Conservation (phyloP, 305 asterid species). For the Solanum hybrid region DNA sequence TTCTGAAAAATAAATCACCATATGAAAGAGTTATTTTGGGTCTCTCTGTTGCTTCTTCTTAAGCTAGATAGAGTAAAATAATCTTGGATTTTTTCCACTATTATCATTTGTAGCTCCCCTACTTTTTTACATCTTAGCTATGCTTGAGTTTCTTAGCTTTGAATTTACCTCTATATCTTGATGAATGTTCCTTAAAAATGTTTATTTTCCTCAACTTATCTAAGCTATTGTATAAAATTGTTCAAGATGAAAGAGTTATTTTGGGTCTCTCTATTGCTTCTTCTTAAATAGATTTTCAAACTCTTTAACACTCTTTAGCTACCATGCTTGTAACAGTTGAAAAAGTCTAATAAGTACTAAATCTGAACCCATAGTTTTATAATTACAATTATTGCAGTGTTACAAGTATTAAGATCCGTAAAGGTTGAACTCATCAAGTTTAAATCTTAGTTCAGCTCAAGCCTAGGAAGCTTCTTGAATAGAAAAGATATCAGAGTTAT, state of each 20-base stretch:
- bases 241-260: not conserved
- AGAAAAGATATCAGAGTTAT: no score
- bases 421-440: not conserved
- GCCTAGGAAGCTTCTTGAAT: not conserved
- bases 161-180: not conserved
- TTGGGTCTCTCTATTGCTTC: not conserved
- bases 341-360: not conserved
- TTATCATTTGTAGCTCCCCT: not conserved
- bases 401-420: not conserved
- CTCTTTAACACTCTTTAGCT: not conserved
- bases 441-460: not conserved
- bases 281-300: not conserved
- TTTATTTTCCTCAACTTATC: not conserved
- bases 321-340: not conserved
- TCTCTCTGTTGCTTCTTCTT: no score
- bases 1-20: no score
- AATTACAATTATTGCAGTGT: not conserved
- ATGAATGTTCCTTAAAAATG: not conserved
- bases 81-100: no score
- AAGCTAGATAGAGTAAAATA: no score
- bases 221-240: no score
- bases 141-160: not conserved
- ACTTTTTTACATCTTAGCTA: not conserved
- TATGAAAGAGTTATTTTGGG: no score
- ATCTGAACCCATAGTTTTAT: not conserved